A percentile compares a stretch with the other conserved stretches of the same genome.
Conservation (phyloP, 2,329 filamentous ascomycete species). For the Simplicillium sp. region DNA sequence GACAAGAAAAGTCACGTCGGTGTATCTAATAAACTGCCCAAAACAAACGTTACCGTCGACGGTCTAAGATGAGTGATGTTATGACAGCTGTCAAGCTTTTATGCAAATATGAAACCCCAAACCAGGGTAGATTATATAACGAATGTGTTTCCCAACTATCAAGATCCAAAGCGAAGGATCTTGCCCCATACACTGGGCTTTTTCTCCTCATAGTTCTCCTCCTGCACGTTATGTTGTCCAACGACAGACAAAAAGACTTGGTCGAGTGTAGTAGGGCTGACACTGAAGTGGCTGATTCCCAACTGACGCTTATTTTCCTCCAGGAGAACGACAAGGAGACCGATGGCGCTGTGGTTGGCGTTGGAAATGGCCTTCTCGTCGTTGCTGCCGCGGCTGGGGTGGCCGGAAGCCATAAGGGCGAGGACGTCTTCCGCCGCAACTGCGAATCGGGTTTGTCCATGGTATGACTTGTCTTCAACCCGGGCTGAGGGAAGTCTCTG, state of each 20-base stretch:
- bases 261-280: constrained; percentile 78
- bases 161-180: too few relatives aligned
- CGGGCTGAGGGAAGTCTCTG: constrained; percentile 52
- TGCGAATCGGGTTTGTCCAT: constrained; percentile 81
- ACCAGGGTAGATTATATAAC: too few relatives aligned
- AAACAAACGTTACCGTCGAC: too few relatives aligned
- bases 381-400: constrained; percentile 8
- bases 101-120: too few relatives aligned
- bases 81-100: too few relatives aligned
- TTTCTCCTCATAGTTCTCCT: constrained; percentile 51
- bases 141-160: too few relatives aligned
- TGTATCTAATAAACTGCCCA: too few relatives aligned
- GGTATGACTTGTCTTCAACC: constrained; percentile 66
- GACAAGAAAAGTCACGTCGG: too few relatives aligned
- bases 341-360: constrained; percentile 45
- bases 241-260: constrained; percentile 87
- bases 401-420: constrained; percentile 6
- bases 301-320: constrained; percentile 61
- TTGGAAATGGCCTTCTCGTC: not conserved
- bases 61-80: too few relatives aligned
- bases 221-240: constrained; percentile 65
- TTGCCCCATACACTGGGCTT: constrained; percentile 12
- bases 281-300: constrained; percentile 77
- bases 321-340: constrained; percentile 59
- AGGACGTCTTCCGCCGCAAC: constrained; percentile 44